Conservation (phyloP, 768 basidiomycete species). For the Termitomyces sp. region DNA sequence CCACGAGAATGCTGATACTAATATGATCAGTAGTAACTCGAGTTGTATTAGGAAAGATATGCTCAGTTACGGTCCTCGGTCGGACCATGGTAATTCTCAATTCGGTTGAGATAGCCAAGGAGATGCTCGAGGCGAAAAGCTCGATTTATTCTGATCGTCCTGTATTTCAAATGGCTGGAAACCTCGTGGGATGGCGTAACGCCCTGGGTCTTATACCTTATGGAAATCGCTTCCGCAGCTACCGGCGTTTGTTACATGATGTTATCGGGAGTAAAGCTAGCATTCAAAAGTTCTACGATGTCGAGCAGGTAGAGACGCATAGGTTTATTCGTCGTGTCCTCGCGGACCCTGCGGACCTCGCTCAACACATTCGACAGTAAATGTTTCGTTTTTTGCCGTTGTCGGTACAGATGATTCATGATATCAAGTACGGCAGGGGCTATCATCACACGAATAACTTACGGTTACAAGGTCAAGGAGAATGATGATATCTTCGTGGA, state of each 20-base stretch:
- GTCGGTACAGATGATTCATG: neutral
- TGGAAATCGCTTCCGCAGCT: conserved; percentile 47
- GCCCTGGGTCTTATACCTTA: conserved; percentile 47
- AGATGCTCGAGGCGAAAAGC: conserved; percentile 59
- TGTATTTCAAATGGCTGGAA: conserved; percentile 44
- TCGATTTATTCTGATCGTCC: conserved; percentile 62
- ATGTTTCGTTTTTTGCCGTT: conserved; percentile 10
- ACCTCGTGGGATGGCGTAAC: conserved; percentile 53
- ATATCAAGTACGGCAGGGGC: conserved; percentile 40
- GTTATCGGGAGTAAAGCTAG: conserved; percentile 38
- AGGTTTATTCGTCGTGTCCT: conserved; percentile 43
- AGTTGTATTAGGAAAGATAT: conserved; percentile 45
- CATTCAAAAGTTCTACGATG: conserved; percentile 36
- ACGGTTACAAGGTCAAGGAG: conserved; percentile 50
- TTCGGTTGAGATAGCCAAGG: conserved; percentile 40
- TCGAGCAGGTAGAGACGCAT: conserved; percentile 41
- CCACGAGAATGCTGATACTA: no score
- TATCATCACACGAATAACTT: conserved; percentile 44
- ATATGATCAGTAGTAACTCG: neutral
- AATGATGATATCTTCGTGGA: conserved; percentile 44
- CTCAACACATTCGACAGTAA: conserved; percentile 42
- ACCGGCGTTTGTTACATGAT: conserved; percentile 45
- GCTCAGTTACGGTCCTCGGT: conserved; percentile 53
- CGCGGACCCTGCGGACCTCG: conserved; percentile 39
- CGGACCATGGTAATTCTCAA: conserved; percentile 54